Conservation (phyloP, 2,329 filamentous ascomycete genomes). For the Periconia sp. region DNA sequence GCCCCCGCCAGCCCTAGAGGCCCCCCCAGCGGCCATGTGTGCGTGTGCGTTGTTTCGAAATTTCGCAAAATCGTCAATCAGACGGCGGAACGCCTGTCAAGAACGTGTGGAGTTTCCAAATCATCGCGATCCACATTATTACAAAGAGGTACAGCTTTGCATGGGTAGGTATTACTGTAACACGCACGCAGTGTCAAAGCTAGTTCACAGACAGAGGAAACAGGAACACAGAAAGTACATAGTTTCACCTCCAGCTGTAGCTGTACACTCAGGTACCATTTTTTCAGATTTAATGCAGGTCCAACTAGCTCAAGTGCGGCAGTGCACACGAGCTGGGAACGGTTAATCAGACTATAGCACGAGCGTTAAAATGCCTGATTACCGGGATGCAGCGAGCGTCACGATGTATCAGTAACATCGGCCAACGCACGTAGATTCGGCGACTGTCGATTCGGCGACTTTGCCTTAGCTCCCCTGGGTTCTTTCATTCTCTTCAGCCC, state of each 20-base stretch:
- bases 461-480: not conserved
- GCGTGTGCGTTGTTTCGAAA: no score
- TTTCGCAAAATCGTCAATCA: no score
- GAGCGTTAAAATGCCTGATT: conserved; percentile 5
- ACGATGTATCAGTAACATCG: conserved; percentile 11
- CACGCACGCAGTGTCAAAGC: no score
- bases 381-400: conserved; percentile 1
- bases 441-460: not conserved
- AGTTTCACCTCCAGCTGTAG: not conserved
- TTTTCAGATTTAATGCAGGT: not conserved
- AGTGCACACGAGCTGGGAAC: not conserved
- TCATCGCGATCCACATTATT: no score
- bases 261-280: not conserved
- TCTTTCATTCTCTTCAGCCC: not conserved
- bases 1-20: no score
- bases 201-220: not conserved
- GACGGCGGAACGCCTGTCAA: no score
- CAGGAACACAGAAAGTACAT: not conserved
- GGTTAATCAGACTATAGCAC: not conserved
- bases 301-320: not conserved
- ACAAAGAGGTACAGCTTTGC: no score
- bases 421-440: not conserved
- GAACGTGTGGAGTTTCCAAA: no score
- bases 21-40: no score
- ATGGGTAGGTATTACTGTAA: no score